Evolutionary conservation across 2,329 filamentous ascomycete species (phyloP).

Genomic region (Rachicladosporium sp.): DNA sequence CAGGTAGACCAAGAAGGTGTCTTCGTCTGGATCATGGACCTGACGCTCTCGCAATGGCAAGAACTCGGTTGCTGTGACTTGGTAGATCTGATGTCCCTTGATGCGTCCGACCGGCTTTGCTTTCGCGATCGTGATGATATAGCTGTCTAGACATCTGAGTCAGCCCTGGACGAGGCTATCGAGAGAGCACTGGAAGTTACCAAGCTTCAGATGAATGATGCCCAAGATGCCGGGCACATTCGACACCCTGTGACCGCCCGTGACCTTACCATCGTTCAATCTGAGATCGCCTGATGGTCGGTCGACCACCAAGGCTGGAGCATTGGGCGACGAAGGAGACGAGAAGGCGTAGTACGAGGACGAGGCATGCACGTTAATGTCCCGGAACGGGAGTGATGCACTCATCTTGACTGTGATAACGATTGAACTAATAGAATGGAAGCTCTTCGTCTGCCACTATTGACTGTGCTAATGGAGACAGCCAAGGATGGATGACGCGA

Average conservation of each 20-base stretch:
- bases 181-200: too few relatives aligned
- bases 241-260: conserved; percentile 71
- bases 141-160: conserved; percentile 58
- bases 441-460: too few relatives aligned
- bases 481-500: too few relatives aligned
- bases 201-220: conserved; percentile 82
- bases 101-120: conserved; percentile 79
- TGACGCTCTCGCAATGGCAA: conserved; percentile 85
- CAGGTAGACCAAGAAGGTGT: conserved; percentile 73
- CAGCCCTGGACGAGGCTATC: too few relatives aligned
- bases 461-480: too few relatives aligned
- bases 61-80: conserved; percentile 80
- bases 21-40: conserved; percentile 86
- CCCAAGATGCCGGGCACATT: conserved; percentile 93
- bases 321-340: conserved; percentile 83
- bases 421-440: too few relatives aligned
- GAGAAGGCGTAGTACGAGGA: conserved; percentile 91
- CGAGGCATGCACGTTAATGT: conserved; percentile 93
- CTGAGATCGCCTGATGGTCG: conserved; percentile 83
- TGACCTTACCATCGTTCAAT: conserved; percentile 65
- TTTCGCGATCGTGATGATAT: conserved; percentile 93
- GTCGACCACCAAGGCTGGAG: conserved; percentile 78
- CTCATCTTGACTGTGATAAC: conserved; percentile 29
- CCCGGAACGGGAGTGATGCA: conserved; percentile 62
- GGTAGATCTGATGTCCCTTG: conserved; percentile 94